Conservation (phyloP, 2,329 filamentous ascomycete species). For the Fusarium poae region DNA sequence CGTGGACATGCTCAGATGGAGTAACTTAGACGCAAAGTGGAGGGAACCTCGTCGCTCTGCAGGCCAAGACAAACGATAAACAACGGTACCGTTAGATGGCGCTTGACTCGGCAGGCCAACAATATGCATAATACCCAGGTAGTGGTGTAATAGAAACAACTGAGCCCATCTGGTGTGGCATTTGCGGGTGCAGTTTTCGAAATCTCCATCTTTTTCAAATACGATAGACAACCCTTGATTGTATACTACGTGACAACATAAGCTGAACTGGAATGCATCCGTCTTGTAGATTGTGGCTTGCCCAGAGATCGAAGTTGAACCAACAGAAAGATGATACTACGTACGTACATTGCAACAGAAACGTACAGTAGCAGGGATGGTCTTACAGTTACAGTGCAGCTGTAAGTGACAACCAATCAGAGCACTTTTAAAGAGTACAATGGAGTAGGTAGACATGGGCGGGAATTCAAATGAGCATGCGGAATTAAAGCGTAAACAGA, state of each 20-base stretch:
- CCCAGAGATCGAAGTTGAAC: slow-evolving; percentile 13
- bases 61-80: slow-evolving; percentile 7
- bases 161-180: neutral
- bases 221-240: slow-evolving; percentile 2
- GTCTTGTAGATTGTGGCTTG: slow-evolving; percentile 19
- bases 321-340: slow-evolving; percentile 16
- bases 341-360: neutral
- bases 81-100: slow-evolving; percentile 11
- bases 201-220: slow-evolving; percentile 7
- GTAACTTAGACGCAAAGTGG: slow-evolving; percentile 19
- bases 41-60: slow-evolving; percentile 13
- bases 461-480: slow-evolving; percentile 9
- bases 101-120: slow-evolving; percentile 18
- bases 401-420: slow-evolving; percentile 14
- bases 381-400: neutral
- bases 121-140: neutral
- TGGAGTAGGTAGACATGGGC: neutral
- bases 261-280: slow-evolving; percentile 20
- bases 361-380: neutral
- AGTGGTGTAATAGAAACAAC: neutral
- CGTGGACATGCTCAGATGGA: slow-evolving; percentile 27
- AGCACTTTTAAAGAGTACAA: neutral
- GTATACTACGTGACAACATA: slow-evolving; percentile 1
- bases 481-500: slow-evolving; percentile 14
- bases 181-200: slow-evolving; percentile 3